Evolutionary conservation across 1,284 basidiomycete species (phyloP), one percentile per base, ranked within the genome.

Genomic region (Ganoderma lingzhi): DNA sequence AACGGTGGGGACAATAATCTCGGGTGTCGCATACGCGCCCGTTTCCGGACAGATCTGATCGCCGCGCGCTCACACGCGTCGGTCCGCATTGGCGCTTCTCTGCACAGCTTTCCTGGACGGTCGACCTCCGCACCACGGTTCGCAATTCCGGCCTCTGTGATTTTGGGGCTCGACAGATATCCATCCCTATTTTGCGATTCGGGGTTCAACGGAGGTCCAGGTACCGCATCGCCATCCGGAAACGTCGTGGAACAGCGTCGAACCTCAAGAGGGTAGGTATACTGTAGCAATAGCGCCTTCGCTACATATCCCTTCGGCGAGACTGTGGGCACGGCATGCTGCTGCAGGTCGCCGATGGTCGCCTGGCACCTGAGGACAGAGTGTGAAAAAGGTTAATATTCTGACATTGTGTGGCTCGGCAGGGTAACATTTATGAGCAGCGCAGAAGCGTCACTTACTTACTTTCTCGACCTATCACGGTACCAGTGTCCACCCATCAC

Each of bases 111-210:
- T 61, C 65, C 41, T 23, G 42, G 62, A 28, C 37, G 10, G 23
- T 51, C 48, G 48, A 39, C 63, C 51, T 65, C 64, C 53, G 44
- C 28, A 42, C 63, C 32, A 14, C 67, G 41, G 58, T 17, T 56
- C 53, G 53, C 53, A 23, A 44, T 32, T 51, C 67, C 28, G 59
- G 14, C 23, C 37, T 44, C 37, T 35, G 51, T 64, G 67, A 28
- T 65, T 69, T 61, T 65, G 64, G 68, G 68, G 68, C 68, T 45
- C 64, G 61, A 62, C 58, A 17, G 30, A 64, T 35, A 9, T 23
- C 35, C 35, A 42, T 15, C 58, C 15, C 59, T 6, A 42, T 42
- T 61, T 61, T 48, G 37, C 58, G 39, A 58, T 61, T 35, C 53
- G 42, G 68, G 68, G 60, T 63, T 23, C 60, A 35, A 10, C 30